A percentile compares a stretch with the other conserved stretches of the same genome.
phyloP scores from a whole-genome alignment of 331 rosid species.

The Quercus lobata region DNA sequence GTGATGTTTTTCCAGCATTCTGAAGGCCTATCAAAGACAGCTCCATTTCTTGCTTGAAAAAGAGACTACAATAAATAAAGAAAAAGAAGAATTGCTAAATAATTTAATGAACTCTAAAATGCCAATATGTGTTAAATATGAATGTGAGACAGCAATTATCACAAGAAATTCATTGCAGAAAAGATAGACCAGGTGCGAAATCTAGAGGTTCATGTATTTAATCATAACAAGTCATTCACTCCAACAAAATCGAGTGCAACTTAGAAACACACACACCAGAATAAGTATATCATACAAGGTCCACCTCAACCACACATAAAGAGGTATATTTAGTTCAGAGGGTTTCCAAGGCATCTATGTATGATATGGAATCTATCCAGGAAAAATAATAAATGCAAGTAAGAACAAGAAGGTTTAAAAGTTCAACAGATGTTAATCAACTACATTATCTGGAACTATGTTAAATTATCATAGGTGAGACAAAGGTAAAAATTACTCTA shows the following conservation, averaged over 20 bases:
- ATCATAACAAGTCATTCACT: background rate
- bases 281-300: background rate
- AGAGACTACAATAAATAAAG: constrained; percentile 22
- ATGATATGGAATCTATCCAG: background rate
- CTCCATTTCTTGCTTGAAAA: constrained; percentile 74
- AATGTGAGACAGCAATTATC: background rate
- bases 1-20: constrained; percentile 64
- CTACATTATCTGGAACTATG: background rate
- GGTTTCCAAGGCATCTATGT: background rate
- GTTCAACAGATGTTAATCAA: background rate
- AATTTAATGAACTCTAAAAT: background rate
- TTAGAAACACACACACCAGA: background rate
- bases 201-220: background rate
- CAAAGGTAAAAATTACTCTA: background rate
- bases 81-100: background rate
- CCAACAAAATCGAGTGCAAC: background rate
- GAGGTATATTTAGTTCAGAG: background rate
- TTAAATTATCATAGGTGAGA: background rate
- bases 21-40: constrained; percentile 60
- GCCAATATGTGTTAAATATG: background rate
- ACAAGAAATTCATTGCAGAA: background rate
- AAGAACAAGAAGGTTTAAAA: background rate
- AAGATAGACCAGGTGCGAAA: background rate
- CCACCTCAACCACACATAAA: background rate
- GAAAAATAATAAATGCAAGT: background rate